Base-by-base conservation (phyloP, 306 rosid species). In the Sindora glabra region DNA sequence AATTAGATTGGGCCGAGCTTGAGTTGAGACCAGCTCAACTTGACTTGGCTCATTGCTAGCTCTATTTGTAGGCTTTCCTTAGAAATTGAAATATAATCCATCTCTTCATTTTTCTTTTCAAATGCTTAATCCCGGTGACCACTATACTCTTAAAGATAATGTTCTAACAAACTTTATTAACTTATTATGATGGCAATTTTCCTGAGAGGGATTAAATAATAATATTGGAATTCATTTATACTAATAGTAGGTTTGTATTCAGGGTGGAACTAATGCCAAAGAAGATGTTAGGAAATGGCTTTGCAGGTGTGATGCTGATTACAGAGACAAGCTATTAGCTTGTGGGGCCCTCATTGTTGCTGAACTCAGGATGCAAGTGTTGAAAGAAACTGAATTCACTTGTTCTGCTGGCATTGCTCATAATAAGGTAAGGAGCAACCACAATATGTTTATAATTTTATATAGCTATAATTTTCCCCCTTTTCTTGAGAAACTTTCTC, bases 371-470 rank as follows among this genome's bases (percentile, higher is more conserved):
- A 77, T 81, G 86, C 88, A 79, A 63, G 96, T 88, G 59, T 70
- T 92, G 81, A 83, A 74, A 77, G 96, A 85, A 74, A 88, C 96
- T 2, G 86, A 92, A 26, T 92, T 92, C 76, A 83, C 98, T 14
- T 92, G 98, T 75, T 92, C 98, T 69, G 98, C 98, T 21, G 98
- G 98, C 40, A 71, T 92, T 79, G 96, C 96, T 75, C 98, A 92
- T 76, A 92, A 92, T 71, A 92, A 92, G 92, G 98, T 80, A 46
- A 64, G 73, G 51, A 45, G 29, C 25, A 48, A 17, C 50, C 55
- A 64, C 60, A 44, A 19, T 64, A 25, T 39, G 22, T 36, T 39
- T 48, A 19, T 64, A 25, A 30, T 17, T 36, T 39, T 48, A 19
- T 45, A 21, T 56, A 41, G 26, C 42, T 10, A 56, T 24, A 37